Evolutionary conservation across 1,139 yeast species (phyloP).

Genomic region (Debaryomyces sp.): DNA sequence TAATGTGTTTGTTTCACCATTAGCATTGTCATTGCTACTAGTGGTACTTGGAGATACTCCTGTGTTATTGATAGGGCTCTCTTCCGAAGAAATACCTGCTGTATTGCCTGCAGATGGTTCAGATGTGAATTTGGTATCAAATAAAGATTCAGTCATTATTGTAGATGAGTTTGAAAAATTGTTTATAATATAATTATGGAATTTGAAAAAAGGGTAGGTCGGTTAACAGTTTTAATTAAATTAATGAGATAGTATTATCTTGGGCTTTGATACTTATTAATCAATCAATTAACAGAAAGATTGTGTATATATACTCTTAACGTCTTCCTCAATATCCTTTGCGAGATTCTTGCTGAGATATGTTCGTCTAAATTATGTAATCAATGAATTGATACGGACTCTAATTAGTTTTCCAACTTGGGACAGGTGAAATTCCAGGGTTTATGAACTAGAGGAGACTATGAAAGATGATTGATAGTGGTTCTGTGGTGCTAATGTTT

Average conservation of each 20-base stretch:
- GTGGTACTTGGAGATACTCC: constrained; percentile 4
- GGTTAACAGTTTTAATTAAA: not conserved
- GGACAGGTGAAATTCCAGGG: not conserved
- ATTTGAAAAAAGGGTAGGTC: constrained; percentile 4
- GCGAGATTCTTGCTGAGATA: constrained; percentile 1
- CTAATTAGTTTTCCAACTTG: not conserved
- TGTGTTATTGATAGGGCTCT: not conserved
- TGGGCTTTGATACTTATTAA: not conserved
- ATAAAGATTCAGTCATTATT: constrained; percentile 44
- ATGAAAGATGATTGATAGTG: not conserved
- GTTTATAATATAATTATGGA: constrained; percentile 1
- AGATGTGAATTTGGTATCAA: constrained; percentile 40
- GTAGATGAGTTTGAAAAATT: constrained; percentile 4
- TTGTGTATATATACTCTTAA: not conserved
- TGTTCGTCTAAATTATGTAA: not conserved
- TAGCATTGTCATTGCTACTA: not conserved
- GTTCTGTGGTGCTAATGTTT: not conserved
- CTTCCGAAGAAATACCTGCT: constrained; percentile 2
- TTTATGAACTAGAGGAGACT: not conserved
- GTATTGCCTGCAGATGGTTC: constrained; percentile 18
- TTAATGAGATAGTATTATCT: not conserved
- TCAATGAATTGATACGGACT: not conserved
- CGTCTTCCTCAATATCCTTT: constrained; percentile 1
- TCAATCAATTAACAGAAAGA: constrained; percentile 4
- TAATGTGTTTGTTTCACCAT: constrained; percentile 14